Percentiles rank a stretch among this genome's conserved stretches.
Conservation (phyloP, 805 yeast genomes). For the Danielozyma ontarioensis region DNA sequence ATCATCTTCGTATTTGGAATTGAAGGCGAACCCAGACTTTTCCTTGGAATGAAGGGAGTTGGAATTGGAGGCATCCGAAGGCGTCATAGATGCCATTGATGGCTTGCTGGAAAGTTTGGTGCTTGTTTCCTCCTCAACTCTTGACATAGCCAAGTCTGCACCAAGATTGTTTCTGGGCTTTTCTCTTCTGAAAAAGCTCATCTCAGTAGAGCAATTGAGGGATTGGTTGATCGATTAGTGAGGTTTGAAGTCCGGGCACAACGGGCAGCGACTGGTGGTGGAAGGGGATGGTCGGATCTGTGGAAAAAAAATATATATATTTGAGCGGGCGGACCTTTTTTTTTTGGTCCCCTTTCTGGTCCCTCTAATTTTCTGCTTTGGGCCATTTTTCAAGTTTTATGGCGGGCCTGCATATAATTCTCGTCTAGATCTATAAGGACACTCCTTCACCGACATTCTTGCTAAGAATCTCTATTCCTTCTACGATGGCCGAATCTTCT, state of each 20-base stretch:
- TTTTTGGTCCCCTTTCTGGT: too few species aligned
- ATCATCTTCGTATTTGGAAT: not conserved
- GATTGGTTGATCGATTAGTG: too few species aligned
- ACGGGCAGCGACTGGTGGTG: too few species aligned
- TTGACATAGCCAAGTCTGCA: slow-evolving; percentile 1
- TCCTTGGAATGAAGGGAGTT: not conserved
- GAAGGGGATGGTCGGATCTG: too few species aligned
- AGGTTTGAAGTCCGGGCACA: too few species aligned
- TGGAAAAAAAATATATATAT: too few species aligned
- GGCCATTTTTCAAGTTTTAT: too few species aligned
- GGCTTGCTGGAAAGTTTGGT: not conserved
- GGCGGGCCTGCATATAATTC: not conserved
- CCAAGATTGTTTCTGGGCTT: slow-evolving; percentile 13
- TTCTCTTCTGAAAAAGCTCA: slow-evolving; percentile 23
- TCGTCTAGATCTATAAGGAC: not conserved
- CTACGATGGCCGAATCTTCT: slow-evolving; percentile 34
- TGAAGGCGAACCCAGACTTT: not conserved
- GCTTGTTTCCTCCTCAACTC: not conserved
- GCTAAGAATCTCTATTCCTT: not conserved
- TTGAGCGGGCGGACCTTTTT: too few species aligned
- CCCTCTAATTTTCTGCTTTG: too few species aligned
- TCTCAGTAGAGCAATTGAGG: too few species aligned
- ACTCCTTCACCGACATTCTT: too few species aligned
- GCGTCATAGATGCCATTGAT: not conserved
- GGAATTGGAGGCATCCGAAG: not conserved